Percentiles rank a stretch among this genome's conserved stretches.
These are phyloP conservation scores for Hericium alpestre DNA, from an alignment of 768 basidiomycete genomes.

Conservation along the genomic window DNA sequence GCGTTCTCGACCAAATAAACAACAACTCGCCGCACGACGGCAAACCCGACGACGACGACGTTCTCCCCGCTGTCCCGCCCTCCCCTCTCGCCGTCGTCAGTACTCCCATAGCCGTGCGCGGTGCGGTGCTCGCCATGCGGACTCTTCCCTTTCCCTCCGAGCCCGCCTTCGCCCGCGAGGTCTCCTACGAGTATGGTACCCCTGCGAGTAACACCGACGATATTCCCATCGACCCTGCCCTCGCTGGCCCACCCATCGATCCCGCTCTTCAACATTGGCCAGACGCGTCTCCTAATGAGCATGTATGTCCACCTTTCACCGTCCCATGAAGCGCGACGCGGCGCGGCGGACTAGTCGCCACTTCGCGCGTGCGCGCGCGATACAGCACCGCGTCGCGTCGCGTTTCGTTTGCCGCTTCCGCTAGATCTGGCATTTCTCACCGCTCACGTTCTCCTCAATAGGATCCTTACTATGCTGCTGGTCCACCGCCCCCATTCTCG, in stretches of 20 bases:
- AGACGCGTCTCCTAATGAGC: slow-evolving; percentile 11
- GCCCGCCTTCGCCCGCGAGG: slow-evolving; percentile 40
- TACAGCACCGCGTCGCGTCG: slow-evolving; percentile 61
- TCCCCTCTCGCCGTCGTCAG: no score
- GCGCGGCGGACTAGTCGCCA: slow-evolving; percentile 10
- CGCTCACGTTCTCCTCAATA: slow-evolving; percentile 5
- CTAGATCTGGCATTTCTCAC: slow-evolving; percentile 3
- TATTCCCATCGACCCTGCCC: slow-evolving; percentile 77
- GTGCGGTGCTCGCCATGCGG: slow-evolving; percentile 32
- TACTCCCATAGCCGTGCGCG: neutral
- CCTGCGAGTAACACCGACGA: slow-evolving; percentile 42
- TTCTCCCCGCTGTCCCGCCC: neutral
- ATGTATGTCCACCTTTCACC: slow-evolving; percentile 26
- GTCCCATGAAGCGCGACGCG: slow-evolving; percentile 6
- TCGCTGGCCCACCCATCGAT: slow-evolving; percentile 43
- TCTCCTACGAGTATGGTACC: slow-evolving; percentile 49
- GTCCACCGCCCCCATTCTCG: slow-evolving; percentile 10
- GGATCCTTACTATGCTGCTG: slow-evolving; percentile 7
- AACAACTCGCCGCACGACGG: slow-evolving; percentile 13
- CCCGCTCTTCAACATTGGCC: slow-evolving; percentile 32
- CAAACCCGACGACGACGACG: slow-evolving; percentile 11
- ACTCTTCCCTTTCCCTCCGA: slow-evolving; percentile 47
- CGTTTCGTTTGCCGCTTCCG: slow-evolving; percentile 20
- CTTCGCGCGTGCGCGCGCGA: slow-evolving; percentile 19
- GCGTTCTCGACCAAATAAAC: slow-evolving; percentile 9